Evolutionary conservation across 345 rosid species (phyloP), one percentile per base, ranked within the genome.

Genomic region (Eucalyptus rudis): DNA sequence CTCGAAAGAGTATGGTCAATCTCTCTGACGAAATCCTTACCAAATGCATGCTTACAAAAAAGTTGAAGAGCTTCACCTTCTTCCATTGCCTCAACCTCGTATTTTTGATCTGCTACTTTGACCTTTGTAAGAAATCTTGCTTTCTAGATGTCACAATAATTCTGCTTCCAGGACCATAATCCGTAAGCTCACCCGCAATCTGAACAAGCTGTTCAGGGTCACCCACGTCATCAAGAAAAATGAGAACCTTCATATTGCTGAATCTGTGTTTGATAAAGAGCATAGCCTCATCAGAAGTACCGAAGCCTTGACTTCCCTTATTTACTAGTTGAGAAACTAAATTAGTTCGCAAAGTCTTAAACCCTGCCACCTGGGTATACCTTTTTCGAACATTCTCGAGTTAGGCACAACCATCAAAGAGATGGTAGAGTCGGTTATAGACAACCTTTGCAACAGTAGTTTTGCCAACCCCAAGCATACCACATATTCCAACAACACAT

Each of bases 391-490:
- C 43, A 8, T 66, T 31, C 79, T 68, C 24, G 1, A 91, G 62
- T 58, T 86, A 91, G 87, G 80, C 58, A 80, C 43, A 86, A 7
- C 90, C 87, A 20, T 89, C 64, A 49, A 86, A 89, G 14, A 86
- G 86, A 79, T 47, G 9, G 16, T n/a, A 43, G 43, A 88, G 13
- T 24, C 25, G 15, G 31, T 88, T 81, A 24, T 56, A 88, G 43
- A 90, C 79, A 52, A 59, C 76, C 66, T 56, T 43, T 9, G 90
- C 92, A 87, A 91, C 56, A 20, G 92, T 87, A 7, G 89, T 91
- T 66, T 91, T 90, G 36, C 90, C 89, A 9, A 90, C 56, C 13
- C 90, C 92, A 27, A 87, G 87, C 83, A 91, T 87, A 3, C 91
- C 92, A 85, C 89, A 90, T 45, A 91, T 85, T n/a, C 88, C 91